Base-by-base conservation (phyloP, 371 early-diverging fungal genomes). In the Blyttiomyces sp. region DNA sequence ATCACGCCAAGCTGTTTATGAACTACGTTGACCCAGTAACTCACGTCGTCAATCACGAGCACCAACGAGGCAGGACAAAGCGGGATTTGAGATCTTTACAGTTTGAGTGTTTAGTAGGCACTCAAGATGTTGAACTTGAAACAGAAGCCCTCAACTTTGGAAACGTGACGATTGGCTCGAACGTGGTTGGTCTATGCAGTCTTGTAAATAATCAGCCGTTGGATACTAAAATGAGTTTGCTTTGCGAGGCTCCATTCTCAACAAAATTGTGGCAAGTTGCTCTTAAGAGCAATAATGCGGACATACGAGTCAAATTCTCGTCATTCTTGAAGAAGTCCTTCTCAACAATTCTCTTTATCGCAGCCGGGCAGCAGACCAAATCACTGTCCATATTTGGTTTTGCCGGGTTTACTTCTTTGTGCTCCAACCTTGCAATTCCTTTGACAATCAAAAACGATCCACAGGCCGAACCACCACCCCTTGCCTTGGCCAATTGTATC, bases 11-110 rank as follows among this genome's bases (percentile, higher is more conserved):
- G 58, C 59, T 79, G 2, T 27, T 62, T 9, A 64, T 74, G 68
- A 64, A 72, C 21, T 77, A 77, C 52, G 43, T 68, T 5, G 76
- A 79, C 54, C 73, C 79, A 2, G 63, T 74, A 13, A 48, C 48
- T 32, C 75, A 73, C 54, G 59, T 79, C 24, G 58, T 66, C n/a
- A 63, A 68, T 54, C 21, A 51, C 16, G 69, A 69, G 27, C 48
- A 64, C 11, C 54, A 62, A 42, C 43, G 68, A 24, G 52, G 59
- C 6, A 57, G 62, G 30, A 36, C 62, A 17, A 71, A 70, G 43
- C 45, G 73, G 13, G 61, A 58, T 24, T 24, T 63, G 36, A 21
- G 33, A 24, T 44, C 69, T 19, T 7, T 54, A 52, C 26, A 51
- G 30, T 24, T 73, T 56, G 43, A 31, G 31, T 74, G 76, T 51